A percentile compares a stretch with the other conserved stretches of the same genome.
phyloP scores from a whole-genome alignment of 202 grass and related monocot species.

The Schoenoplectus tabernaemontani region DNA sequence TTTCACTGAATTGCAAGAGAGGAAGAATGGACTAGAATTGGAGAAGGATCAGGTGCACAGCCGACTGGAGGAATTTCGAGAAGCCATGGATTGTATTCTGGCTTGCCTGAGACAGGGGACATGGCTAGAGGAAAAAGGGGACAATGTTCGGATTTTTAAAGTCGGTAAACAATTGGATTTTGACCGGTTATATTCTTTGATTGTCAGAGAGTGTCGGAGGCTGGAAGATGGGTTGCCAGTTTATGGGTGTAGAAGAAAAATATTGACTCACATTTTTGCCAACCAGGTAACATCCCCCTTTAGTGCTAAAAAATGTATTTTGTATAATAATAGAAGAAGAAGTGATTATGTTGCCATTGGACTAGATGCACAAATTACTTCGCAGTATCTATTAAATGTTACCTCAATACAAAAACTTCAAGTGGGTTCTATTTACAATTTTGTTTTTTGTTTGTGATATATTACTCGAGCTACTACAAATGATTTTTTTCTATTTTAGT shows the following conservation, averaged over 20 bases:
- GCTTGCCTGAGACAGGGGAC: not conserved
- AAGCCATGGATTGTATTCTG: conserved; percentile 42
- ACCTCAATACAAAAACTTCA: not conserved
- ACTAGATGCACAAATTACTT: not conserved
- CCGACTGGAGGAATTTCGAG: conserved; percentile 43
- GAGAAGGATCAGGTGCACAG: conserved; percentile 40
- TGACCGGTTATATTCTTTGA: conserved; percentile 36
- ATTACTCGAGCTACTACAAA: not conserved
- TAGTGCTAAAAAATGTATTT: not conserved
- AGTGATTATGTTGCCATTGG: not conserved
- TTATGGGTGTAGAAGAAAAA: conserved; percentile 42
- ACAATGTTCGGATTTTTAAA: conserved; percentile 33
- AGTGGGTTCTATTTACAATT: not conserved
- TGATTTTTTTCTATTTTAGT: not conserved
- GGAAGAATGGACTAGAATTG: conserved; percentile 32
- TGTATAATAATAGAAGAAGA: not conserved
- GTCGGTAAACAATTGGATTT: conserved; percentile 36
- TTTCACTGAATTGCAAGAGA: conserved; percentile 29
- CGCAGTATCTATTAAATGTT: not conserved
- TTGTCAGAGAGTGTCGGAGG: conserved; percentile 64
- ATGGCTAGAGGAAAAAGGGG: conserved; percentile 15
- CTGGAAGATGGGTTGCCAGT: conserved; percentile 81
- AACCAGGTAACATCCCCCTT: conserved; percentile 50
- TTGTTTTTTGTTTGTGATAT: not conserved
- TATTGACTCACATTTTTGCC: conserved; percentile 48